Base-by-base conservation (phyloP, 345 rosid genomes). In the Syzygium jambos region DNA sequence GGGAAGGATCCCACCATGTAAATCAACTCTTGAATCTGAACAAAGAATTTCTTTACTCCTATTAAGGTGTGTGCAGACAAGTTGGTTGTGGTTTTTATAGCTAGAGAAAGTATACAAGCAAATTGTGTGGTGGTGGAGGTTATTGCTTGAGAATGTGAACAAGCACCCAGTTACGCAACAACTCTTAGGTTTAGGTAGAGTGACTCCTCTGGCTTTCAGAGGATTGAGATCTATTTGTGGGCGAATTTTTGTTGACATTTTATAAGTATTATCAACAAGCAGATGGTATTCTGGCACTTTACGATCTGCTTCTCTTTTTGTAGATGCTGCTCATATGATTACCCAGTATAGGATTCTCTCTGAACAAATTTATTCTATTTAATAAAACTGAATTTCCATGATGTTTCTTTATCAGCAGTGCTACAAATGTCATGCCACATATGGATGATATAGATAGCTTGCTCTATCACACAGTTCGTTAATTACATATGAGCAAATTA, bases 1-100 rank as follows among this genome's bases (percentile, higher is more conserved):
- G 98, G 98, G 84, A 96, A 94, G 92, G 99, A 97, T 89, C 96
- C 94, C 7, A 68, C 88, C 22, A n/a, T 80, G 11, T 93, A 89
- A 61, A 55, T 73, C 38, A 22, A 56, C 57, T 52, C 86, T 41
- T 41, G 13, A 15, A 11, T 73, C 49, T 73, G 80, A 34, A 73
- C 25, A 9, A 49, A 73, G 63, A 84, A 52, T 84, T 27, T 30
- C n/a, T 84, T 53, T 84, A 22, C 59, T 52, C n/a, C 49, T 29
- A 34, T 84, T 30, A 38, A 14, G 14, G 59, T 16, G 15, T 41
- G 8, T 84, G 17, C 22, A 38, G 61, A 52, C 55, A 52, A 52
- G 57, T 84, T 84, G 61, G 25, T 52, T 57, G 54, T 84, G 80
- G 46, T 73, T 73, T 68, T 9, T 34, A 73, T 73, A 34, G 85